Percentiles rank a stretch among this genome's conserved stretches.
phyloP scores from a whole-genome alignment of 148 eudicot genomes.

The Camellia japonica region DNA sequence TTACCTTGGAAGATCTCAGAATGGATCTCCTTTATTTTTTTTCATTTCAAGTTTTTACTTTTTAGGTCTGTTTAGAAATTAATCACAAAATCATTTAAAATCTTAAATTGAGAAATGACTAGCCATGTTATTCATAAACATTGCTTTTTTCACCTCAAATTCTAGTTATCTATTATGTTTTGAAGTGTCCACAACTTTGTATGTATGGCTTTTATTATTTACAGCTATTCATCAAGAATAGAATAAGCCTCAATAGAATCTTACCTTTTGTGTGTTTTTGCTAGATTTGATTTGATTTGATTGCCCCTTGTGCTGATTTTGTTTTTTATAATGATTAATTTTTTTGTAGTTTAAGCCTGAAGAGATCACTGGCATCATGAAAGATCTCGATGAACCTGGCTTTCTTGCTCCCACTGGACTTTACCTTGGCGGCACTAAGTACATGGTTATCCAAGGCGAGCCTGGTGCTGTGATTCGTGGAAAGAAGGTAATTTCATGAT shows the following conservation, averaged over 20 bases:
- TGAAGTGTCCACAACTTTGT: background rate
- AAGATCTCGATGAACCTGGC: slow-evolving; percentile 55
- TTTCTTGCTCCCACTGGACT: slow-evolving; percentile 51
- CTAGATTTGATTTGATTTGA: background rate
- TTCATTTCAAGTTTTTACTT: background rate
- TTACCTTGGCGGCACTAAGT: slow-evolving; percentile 47
- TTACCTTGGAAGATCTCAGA: background rate
- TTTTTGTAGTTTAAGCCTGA: slow-evolving; percentile 38
- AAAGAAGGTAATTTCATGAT: slow-evolving; percentile 35
- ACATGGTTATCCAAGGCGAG: slow-evolving; percentile 60
- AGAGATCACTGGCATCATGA: slow-evolving; percentile 37
- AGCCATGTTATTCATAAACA: background rate
- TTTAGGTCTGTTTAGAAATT: background rate
- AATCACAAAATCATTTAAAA: background rate
- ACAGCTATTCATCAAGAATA: no score
- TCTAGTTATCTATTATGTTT: background rate
- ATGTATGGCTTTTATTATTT: background rate
- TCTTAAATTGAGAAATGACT: background rate
- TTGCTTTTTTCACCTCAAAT: background rate
- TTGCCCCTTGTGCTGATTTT: background rate
- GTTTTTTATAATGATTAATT: background rate
- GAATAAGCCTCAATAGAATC: background rate
- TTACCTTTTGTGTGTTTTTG: background rate
- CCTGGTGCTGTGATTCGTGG: slow-evolving; percentile 50
- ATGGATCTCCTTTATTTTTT: background rate